These are phyloP conservation scores for Kodamaea plutei DNA, from an alignment of 1,139 yeast genomes.

Conservation along the genomic window DNA sequence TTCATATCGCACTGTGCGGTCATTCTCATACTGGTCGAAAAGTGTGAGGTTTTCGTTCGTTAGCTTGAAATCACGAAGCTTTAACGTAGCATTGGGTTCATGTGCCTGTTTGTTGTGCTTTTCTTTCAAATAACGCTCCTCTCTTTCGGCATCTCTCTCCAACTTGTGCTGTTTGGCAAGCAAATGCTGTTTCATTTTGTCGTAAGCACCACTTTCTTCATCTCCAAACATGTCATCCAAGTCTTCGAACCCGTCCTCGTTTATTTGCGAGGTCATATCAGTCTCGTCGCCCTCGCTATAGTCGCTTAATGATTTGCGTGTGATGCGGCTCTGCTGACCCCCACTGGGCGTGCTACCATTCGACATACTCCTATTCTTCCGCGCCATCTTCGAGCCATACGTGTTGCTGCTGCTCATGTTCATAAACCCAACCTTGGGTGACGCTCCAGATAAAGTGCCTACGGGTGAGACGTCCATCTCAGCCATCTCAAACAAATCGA, in stretches of 20 bases:
- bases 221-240: constrained; percentile 38
- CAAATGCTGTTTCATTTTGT: constrained; percentile 15
- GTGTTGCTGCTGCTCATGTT: constrained; percentile 4
- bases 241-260: constrained; percentile 42
- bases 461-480: constrained; percentile 4
- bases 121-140: constrained; percentile 28
- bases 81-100: constrained; percentile 23
- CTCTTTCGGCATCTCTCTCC: constrained; percentile 33
- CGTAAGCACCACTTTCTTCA: constrained; percentile 36
- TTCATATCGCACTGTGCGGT: constrained; percentile 34
- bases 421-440: constrained; percentile 8
- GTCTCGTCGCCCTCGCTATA: constrained; percentile 40
- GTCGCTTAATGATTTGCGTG: constrained; percentile 26
- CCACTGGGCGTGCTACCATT: constrained; percentile 3
- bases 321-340: constrained; percentile 7
- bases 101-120: constrained; percentile 15
- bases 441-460: constrained; percentile 2
- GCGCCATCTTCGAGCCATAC: constrained; percentile 1
- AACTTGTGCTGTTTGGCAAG: constrained; percentile 24
- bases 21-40: constrained; percentile 29
- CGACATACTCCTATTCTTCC: constrained; percentile 1
- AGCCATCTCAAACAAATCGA: no score
- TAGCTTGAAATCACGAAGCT: constrained; percentile 26
- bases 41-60: constrained; percentile 16
- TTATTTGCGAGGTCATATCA: constrained; percentile 37